A percentile compares a stretch with the other conserved stretches of the same genome.
Conservation (phyloP, 2,329 filamentous ascomycete genomes). For the Diaporthe helianthi region DNA sequence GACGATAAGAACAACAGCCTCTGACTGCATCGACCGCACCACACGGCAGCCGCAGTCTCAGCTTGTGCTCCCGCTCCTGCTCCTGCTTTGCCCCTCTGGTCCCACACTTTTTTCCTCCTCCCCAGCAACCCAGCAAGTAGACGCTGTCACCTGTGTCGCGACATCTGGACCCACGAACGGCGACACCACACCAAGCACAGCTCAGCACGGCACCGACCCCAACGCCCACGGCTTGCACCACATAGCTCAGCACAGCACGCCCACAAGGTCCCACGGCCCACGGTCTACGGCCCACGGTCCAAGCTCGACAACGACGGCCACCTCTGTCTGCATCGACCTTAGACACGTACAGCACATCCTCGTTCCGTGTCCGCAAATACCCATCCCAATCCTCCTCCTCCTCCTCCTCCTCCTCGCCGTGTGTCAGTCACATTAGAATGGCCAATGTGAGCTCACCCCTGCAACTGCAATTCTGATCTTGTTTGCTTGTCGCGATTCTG, state of each 20-base stretch:
- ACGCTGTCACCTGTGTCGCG: constrained; percentile 17
- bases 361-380: constrained; percentile 4
- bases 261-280: constrained; percentile 12
- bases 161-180: constrained; percentile 32
- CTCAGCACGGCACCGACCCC: constrained; percentile 16
- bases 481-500: constrained; percentile 27
- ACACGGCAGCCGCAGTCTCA: constrained; percentile 26
- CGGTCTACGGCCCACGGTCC: constrained; percentile 22
- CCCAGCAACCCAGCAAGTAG: constrained; percentile 12
- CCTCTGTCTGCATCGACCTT: constrained; percentile 24
- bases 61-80: background rate
- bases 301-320: constrained; percentile 30
- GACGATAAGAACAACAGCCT: background rate
- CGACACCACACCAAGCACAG: constrained; percentile 20
- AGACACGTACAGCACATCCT: constrained; percentile 1
- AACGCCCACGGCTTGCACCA: constrained; percentile 5
- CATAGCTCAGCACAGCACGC: constrained; percentile 17
- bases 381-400: constrained; percentile 14
- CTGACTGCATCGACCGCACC: background rate
- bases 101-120: constrained; percentile 31
- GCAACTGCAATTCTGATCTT: constrained; percentile 26
- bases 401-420: background rate
- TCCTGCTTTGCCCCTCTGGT: constrained; percentile 13
- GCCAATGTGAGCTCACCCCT: constrained; percentile 36
- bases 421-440: constrained; percentile 32